Percentiles rank a stretch among this genome's conserved stretches.
Conservation (phyloP, 2,329 filamentous ascomycete species). For the Berkeleyomyces basicola region DNA sequence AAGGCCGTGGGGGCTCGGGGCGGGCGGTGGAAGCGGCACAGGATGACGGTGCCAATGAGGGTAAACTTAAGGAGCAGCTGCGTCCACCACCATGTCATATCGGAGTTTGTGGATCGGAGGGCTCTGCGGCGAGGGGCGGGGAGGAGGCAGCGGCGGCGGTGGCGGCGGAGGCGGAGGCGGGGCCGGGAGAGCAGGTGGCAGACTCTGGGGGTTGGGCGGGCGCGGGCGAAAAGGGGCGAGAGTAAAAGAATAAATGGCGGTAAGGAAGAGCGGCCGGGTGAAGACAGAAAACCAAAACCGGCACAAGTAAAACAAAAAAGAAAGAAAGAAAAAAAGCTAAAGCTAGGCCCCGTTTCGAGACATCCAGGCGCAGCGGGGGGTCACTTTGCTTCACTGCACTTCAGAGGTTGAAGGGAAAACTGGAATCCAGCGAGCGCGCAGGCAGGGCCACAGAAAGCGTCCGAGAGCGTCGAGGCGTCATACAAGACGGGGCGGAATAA, state of each 20-base stretch:
- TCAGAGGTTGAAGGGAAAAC: too few species aligned
- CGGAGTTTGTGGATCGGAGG: not conserved
- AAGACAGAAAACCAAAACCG: not conserved
- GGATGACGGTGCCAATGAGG: slow-evolving; percentile 14
- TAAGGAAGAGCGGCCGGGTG: not conserved
- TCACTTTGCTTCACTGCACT: too few species aligned
- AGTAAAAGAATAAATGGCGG: not conserved
- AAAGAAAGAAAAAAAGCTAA: not conserved
- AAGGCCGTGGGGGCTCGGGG: slow-evolving; percentile 14
- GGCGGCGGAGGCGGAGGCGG: not conserved
- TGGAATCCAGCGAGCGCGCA: too few species aligned
- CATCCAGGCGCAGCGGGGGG: too few species aligned
- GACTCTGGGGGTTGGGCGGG: too few species aligned
- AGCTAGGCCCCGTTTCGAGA: not conserved
- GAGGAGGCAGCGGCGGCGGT: not conserved
- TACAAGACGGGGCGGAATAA: not conserved
- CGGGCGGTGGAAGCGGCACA: slow-evolving; percentile 15
- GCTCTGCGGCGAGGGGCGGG: not conserved
- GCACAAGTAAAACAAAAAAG: not conserved
- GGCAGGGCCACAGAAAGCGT: too few species aligned
- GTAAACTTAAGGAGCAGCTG: slow-evolving; percentile 14
- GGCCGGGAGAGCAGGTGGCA: too few species aligned
- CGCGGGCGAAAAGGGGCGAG: not conserved
- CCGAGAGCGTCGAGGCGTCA: not conserved
- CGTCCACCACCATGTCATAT: slow-evolving; percentile 13